A percentile compares a stretch with the other conserved stretches of the same genome.
Conservation (phyloP, 208 protist species). For the Trypanosoma scelopori region DNA sequence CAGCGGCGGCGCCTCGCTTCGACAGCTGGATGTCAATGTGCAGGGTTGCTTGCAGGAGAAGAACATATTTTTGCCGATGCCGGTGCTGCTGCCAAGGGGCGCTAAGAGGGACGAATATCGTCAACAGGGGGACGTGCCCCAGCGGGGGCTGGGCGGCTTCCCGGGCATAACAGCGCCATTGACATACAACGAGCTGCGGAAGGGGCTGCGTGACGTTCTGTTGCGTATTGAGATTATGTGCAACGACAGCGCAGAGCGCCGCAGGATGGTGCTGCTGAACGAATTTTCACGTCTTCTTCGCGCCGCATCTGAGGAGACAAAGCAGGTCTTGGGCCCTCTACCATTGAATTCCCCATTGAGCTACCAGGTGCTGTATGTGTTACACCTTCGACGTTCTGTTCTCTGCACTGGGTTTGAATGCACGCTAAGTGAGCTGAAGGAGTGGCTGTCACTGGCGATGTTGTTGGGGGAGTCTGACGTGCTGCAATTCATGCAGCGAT, state of each 20-base stretch:
- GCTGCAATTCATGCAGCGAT: slow-evolving; percentile 26
- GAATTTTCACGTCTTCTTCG: slow-evolving; percentile 10
- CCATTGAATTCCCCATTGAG: slow-evolving; percentile 24
- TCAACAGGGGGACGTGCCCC: too few species aligned
- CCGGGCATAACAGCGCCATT: not conserved
- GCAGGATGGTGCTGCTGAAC: not conserved
- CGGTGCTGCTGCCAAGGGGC: not conserved
- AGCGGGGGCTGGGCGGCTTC: not conserved
- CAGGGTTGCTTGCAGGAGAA: not conserved
- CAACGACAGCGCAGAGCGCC: not conserved
- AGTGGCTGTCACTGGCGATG: slow-evolving; percentile 49
- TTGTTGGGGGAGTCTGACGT: slow-evolving; percentile 46
- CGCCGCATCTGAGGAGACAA: slow-evolving; percentile 13
- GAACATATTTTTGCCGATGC: not conserved
- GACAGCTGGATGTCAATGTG: slow-evolving; percentile 21
- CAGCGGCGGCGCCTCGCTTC: slow-evolving; percentile 4
- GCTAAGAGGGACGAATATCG: not conserved
- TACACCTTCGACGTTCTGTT: slow-evolving; percentile 40
- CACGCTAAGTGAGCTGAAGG: slow-evolving; percentile 50
- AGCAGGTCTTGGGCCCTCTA: slow-evolving; percentile 12
- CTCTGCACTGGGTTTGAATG: slow-evolving; percentile 49
- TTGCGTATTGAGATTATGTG: slow-evolving; percentile 12
- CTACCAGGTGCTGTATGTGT: slow-evolving; percentile 44
- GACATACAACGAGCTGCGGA: slow-evolving; percentile 20
- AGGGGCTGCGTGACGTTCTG: slow-evolving; percentile 6